phyloP scores from a whole-genome alignment of 2,329 filamentous ascomycete species.

The Lecanicillium sp. region DNA sequence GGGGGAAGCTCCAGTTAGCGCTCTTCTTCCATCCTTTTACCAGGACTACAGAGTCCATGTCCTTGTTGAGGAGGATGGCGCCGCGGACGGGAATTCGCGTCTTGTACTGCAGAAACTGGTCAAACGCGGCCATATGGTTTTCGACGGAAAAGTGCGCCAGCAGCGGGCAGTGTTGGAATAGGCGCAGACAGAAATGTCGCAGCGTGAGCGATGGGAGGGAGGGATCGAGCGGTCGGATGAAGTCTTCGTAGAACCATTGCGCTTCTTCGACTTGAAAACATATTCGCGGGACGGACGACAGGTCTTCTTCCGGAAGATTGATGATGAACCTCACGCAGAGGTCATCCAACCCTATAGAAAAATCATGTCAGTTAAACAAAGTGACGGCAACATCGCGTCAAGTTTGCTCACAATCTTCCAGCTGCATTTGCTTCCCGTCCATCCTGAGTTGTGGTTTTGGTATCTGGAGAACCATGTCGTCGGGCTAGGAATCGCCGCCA shows the following conservation, averaged over 20 bases:
- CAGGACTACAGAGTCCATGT: conserved; percentile 89
- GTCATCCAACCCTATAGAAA: conserved; percentile 77
- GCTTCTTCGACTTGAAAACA: conserved; percentile 99
- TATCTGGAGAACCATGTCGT: conserved; percentile 1
- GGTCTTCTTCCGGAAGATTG: conserved; percentile 87
- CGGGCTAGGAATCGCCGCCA: neutral
- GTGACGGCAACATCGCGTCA: conserved; percentile 14
- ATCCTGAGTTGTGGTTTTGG: conserved; percentile 47
- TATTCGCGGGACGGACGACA: conserved; percentile 84
- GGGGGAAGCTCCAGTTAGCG: conserved; percentile 91
- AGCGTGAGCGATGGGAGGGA: conserved; percentile 79
- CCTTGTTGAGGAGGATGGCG: conserved; percentile 84
- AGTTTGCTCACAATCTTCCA: conserved; percentile 71
- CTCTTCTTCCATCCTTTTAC: conserved; percentile 98
- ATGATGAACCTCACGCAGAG: conserved; percentile 97
- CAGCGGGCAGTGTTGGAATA: conserved; percentile 91
- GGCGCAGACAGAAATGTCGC: conserved; percentile 77
- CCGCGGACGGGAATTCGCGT: conserved; percentile 88
- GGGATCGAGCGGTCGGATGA: conserved; percentile 85
- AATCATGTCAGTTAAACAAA: conserved; percentile 7
- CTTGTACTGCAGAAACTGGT: conserved; percentile 92
- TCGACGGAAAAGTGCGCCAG: conserved; percentile 74
- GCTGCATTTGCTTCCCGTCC: conserved; percentile 71
- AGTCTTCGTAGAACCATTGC: conserved; percentile 99
- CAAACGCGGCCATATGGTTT: conserved; percentile 76